Conservation (phyloP, 108 stramenopile genomes). For the Fragilariopsis cylindrus region DNA sequence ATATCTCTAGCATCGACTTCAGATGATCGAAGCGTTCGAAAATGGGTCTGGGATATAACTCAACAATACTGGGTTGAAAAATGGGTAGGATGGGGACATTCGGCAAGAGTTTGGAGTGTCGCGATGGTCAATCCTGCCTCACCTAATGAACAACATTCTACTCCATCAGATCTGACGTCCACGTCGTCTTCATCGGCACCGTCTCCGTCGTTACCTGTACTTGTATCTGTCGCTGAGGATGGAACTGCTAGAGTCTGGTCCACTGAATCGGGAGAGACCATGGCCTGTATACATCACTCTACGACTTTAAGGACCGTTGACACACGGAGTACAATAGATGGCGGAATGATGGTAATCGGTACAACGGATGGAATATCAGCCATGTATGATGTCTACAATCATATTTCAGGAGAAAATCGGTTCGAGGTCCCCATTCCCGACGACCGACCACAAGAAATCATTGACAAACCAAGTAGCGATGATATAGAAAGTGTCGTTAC, state of each 20-base stretch:
- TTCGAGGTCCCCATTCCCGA: conserved; percentile 25
- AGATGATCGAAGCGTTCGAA: conserved; percentile 80
- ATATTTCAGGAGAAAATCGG: neutral
- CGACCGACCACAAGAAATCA: conserved; percentile 20
- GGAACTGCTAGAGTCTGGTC: conserved; percentile 67
- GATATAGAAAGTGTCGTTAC: neutral
- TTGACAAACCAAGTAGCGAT: neutral
- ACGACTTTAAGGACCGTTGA: conserved; percentile 57
- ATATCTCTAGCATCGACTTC: conserved; percentile 58
- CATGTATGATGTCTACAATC: conserved; percentile 22
- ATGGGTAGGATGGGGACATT: conserved; percentile 82
- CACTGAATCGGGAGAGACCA: conserved; percentile 33
- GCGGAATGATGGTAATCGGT: conserved; percentile 49
- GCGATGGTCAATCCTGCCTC: conserved; percentile 31
- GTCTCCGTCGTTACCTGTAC: neutral
- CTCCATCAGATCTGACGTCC: neutral
- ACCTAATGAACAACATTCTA: no score
- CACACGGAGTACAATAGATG: conserved; percentile 16
- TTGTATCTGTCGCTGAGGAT: conserved; percentile 71
- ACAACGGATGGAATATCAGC: conserved; percentile 64
- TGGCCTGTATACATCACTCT: conserved; percentile 31
- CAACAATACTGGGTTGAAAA: conserved; percentile 12
- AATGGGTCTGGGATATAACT: conserved; percentile 44
- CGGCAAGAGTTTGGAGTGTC: conserved; percentile 72
- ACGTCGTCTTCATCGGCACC: neutral